These are phyloP conservation scores for Cyclotella atomus DNA, from an alignment of 108 stramenopile genomes.

Conservation along the genomic window DNA sequence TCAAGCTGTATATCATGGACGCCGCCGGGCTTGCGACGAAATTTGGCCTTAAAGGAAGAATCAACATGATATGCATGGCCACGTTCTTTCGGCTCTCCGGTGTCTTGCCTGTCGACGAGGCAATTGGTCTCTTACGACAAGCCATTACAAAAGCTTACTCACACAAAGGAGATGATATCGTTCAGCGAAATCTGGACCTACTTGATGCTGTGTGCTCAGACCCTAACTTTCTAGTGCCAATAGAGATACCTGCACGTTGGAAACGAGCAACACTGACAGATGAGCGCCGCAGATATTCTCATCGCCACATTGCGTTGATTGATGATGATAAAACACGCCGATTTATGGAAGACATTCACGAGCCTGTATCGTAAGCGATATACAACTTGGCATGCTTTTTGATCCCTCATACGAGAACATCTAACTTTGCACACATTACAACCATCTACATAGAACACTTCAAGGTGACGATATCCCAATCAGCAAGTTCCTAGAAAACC, in stretches of 20 bases:
- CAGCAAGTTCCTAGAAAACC: slow-evolving; percentile 61
- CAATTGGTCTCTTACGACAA: slow-evolving; percentile 52
- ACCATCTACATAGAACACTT: slow-evolving; percentile 18
- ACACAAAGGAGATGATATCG: slow-evolving; percentile 67
- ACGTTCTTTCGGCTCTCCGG: slow-evolving; percentile 63
- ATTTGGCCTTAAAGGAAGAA: slow-evolving; percentile 60
- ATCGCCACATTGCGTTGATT: slow-evolving; percentile 56
- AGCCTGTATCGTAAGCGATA: slow-evolving; percentile 50
- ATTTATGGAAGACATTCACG: slow-evolving; percentile 63
- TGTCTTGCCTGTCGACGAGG: slow-evolving; percentile 59
- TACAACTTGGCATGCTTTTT: too few relatives aligned
- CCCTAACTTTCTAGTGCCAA: slow-evolving; percentile 41
- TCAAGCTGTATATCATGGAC: slow-evolving; percentile 61
- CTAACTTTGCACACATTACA: too few relatives aligned
- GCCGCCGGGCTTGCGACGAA: slow-evolving; percentile 52
- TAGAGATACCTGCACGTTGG: slow-evolving; percentile 62
- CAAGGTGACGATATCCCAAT: slow-evolving; percentile 71
- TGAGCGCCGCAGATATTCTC: slow-evolving; percentile 37
- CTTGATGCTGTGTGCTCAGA: slow-evolving; percentile 59
- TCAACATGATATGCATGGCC: slow-evolving; percentile 68
- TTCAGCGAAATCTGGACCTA: slow-evolving; percentile 60
- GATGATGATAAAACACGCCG: slow-evolving; percentile 59
- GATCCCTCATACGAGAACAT: too few relatives aligned
- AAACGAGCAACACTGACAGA: slow-evolving; percentile 37
- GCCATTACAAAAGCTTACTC: slow-evolving; percentile 59